phyloP scores from a whole-genome alignment of 257 asterid species.

The Mitragyna speciosa region DNA sequence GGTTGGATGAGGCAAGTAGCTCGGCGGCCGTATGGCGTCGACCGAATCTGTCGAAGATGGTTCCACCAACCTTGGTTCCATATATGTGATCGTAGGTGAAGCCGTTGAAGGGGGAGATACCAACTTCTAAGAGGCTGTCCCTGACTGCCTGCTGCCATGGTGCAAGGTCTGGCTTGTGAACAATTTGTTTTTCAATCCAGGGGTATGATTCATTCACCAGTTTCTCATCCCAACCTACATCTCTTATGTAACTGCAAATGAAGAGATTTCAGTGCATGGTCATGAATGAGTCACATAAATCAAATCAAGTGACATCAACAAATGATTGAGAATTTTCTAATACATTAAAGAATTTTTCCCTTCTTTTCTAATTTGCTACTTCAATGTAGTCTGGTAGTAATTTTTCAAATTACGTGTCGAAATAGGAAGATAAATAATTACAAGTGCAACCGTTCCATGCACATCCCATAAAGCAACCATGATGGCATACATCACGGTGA shows the following conservation, averaged over 20 bases:
- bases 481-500: not conserved
- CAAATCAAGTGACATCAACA: not conserved
- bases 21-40: conserved; percentile 96
- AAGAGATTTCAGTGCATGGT: conserved; percentile 12
- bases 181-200: conserved; percentile 94
- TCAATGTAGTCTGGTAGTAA: not conserved
- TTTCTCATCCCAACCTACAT: conserved; percentile 81
- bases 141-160: conserved; percentile 80
- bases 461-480: not conserved
- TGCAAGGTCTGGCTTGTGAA: conserved; percentile 63
- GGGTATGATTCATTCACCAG: conserved; percentile 84
- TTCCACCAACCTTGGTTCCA: conserved; percentile 96
- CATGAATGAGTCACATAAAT: not conserved
- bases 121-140: conserved; percentile 76
- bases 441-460: not conserved
- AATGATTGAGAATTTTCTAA: not conserved
- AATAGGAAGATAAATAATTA: not conserved
- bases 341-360: not conserved
- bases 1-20: conserved; percentile 76
- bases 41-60: conserved; percentile 75
- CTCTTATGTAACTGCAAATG: conserved; percentile 55
- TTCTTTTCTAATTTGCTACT: too few species aligned
- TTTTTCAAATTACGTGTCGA: not conserved
- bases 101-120: conserved; percentile 91
- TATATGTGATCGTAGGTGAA: conserved; percentile 86